Percentiles rank a stretch among this genome's conserved stretches.
Evolutionary conservation across 2,329 filamentous ascomycete species (phyloP).

Genomic region (Scytalidium lignicola): DNA sequence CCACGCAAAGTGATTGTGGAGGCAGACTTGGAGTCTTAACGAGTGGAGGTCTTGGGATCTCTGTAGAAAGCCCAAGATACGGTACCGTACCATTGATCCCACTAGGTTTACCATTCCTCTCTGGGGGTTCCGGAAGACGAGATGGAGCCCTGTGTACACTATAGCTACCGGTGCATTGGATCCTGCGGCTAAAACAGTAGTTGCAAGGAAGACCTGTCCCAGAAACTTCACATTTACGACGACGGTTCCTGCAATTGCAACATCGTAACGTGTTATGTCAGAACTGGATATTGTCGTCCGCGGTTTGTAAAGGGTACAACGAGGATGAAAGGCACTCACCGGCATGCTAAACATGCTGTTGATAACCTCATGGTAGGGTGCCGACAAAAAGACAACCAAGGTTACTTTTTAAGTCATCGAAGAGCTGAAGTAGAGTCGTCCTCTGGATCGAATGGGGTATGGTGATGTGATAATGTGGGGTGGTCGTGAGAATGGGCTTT

Average conservation of each 20-base stretch:
- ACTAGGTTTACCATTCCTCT: background rate
- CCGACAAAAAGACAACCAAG: too few relatives aligned
- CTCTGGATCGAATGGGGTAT: too few relatives aligned
- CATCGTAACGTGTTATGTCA: background rate
- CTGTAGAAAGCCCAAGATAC: background rate
- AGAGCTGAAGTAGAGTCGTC: too few relatives aligned
- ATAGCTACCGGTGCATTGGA: background rate
- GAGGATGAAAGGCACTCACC: background rate
- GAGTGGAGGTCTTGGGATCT: background rate
- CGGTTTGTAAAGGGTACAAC: background rate
- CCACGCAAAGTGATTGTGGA: slow-evolving; percentile 6
- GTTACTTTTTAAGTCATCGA: too few relatives aligned
- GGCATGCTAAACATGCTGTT: slow-evolving; percentile 4
- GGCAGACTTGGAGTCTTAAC: background rate
- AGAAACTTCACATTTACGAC: slow-evolving; percentile 5
- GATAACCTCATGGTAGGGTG: background rate
- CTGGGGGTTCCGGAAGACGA: background rate
- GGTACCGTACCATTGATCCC: background rate
- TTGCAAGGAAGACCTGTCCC: background rate
- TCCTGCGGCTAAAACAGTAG: slow-evolving; percentile 2
- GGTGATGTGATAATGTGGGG: too few relatives aligned
- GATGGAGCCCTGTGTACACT: background rate
- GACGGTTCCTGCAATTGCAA: background rate
- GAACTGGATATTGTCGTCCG: background rate
- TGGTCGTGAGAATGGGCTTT: too few relatives aligned